Evolutionary conservation across 208 protist species (phyloP), one percentile per base, ranked within the genome.

Genomic region (Willaertia magna): DNA sequence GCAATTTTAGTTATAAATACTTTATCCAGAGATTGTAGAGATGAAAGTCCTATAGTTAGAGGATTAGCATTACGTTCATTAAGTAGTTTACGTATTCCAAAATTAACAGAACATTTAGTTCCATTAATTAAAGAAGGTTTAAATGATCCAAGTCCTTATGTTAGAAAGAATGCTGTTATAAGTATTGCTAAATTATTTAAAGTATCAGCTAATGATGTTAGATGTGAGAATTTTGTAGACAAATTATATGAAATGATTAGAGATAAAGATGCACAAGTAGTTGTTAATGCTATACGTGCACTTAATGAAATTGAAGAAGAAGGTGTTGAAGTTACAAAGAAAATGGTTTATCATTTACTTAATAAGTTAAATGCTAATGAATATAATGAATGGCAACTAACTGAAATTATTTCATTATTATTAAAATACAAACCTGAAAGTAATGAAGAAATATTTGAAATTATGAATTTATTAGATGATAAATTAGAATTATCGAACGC

Each of bases 1-100:
- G 92, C 96, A 39, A 89, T 99, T 18, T 89, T 99, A 0, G 92
- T 91, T 34, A 95, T 99, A 87, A 98, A 98, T 91, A 98, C 97
- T 11, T 90, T 98, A 7, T 92, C 95, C 86, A 97, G 96, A 86
- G 96, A 98, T 88, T 96, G 92, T 86, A 86, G 85, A 40, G 95
- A 96, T 78, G 91, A 95, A 30, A 95, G 90, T 85, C 97, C 97
- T 16, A 90, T 98, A 18, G 93, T 98, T 39, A 93, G 97, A n/a
- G 97, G 96, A 0, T 89, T 99, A 0, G 96, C 97, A 4, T 89
- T 99, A 30, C 93, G 96, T 74, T 94, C 90, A 34, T 90, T 98
- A 26, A 94, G 94, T 75, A 95, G 93, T 9, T 91, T 48, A 20
- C 88, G 89, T 14, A 39, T 93, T 59, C 85, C 88, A 46, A 86